Evolutionary conservation across 2,329 filamentous ascomycete species (phyloP).

Genomic region (Venturia oleaginea): DNA sequence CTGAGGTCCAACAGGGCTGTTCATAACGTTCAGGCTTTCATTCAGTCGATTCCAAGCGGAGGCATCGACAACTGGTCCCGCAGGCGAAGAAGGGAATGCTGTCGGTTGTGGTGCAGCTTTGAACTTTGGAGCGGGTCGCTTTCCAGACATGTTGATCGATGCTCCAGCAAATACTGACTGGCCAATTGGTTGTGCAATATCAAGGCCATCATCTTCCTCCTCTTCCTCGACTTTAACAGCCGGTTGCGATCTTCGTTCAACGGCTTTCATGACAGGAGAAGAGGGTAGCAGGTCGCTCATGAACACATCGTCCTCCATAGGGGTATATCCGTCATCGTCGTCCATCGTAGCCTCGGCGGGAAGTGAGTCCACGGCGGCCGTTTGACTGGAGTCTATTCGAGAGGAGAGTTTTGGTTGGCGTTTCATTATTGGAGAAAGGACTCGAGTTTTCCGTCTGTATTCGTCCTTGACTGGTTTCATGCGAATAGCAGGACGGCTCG

Average conservation of each 20-base stretch:
- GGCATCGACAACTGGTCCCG: slow-evolving; percentile 58
- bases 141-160: slow-evolving; percentile 78
- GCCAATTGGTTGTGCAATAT: slow-evolving; percentile 68
- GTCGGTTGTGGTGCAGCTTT: slow-evolving; percentile 60
- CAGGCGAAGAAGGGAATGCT: slow-evolving; percentile 68
- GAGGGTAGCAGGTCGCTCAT: slow-evolving; percentile 84
- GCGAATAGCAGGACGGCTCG: slow-evolving; percentile 42
- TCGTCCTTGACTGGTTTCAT: slow-evolving; percentile 63
- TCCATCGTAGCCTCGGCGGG: slow-evolving; percentile 32
- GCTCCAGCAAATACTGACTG: slow-evolving; percentile 51
- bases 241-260: slow-evolving; percentile 57
- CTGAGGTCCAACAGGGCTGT: slow-evolving; percentile 55
- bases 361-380: slow-evolving; percentile 32
- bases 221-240: slow-evolving; percentile 52
- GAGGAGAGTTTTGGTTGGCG: slow-evolving; percentile 23
- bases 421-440: slow-evolving; percentile 59
- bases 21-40: slow-evolving; percentile 75
- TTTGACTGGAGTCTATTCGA: slow-evolving; percentile 20
- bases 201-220: slow-evolving; percentile 76
- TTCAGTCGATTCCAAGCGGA: slow-evolving; percentile 84
- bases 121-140: slow-evolving; percentile 63
- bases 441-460: slow-evolving; percentile 68
- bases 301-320: slow-evolving; percentile 58
- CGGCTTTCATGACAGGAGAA: slow-evolving; percentile 72
- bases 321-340: slow-evolving; percentile 48